These are phyloP conservation scores for Endocarpon pusillum DNA, from an alignment of 495 filamentous ascomycete species.

Conservation along the genomic window DNA sequence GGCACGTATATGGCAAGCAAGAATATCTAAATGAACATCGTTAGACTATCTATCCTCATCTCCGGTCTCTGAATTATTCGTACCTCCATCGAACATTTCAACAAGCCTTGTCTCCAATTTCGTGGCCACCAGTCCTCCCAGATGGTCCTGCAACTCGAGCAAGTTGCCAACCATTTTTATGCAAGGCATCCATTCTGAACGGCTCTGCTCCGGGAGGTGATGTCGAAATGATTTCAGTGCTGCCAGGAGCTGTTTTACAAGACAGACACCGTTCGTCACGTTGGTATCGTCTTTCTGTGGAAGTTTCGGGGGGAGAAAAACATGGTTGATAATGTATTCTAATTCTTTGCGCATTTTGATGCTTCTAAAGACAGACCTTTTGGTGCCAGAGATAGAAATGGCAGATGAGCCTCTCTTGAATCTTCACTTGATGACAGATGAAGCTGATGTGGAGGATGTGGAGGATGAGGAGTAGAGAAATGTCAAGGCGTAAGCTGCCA, in stretches of 20 bases:
- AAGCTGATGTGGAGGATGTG: too few relatives aligned
- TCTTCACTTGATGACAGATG: too few relatives aligned
- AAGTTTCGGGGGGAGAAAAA: conserved; percentile 35
- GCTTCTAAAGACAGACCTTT: too few relatives aligned
- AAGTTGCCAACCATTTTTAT: conserved; percentile 10
- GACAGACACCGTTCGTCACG: neutral
- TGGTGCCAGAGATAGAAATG: too few relatives aligned
- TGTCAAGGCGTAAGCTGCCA: too few relatives aligned
- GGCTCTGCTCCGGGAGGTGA: conserved; percentile 3
- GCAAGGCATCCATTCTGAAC: conserved; percentile 1
- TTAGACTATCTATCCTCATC: neutral
- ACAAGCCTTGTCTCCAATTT: conserved; percentile 4
- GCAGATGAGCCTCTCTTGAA: too few relatives aligned
- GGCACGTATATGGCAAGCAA: conserved; percentile 24
- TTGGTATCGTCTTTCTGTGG: conserved; percentile 25
- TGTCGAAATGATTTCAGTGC: conserved; percentile 8
- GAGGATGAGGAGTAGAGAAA: too few relatives aligned
- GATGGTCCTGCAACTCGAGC: conserved; percentile 4
- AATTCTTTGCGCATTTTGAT: too few relatives aligned
- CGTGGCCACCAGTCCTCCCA: neutral
- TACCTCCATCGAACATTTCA: conserved; percentile 5
- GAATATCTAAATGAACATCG: conserved; percentile 4
- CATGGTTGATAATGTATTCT: conserved; percentile 31
- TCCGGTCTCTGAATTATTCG: too few relatives aligned
- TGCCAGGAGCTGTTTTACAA: conserved; percentile 1